Conservation (phyloP, 1,284 basidiomycete genomes). For the Xerocomus minutiporus region DNA sequence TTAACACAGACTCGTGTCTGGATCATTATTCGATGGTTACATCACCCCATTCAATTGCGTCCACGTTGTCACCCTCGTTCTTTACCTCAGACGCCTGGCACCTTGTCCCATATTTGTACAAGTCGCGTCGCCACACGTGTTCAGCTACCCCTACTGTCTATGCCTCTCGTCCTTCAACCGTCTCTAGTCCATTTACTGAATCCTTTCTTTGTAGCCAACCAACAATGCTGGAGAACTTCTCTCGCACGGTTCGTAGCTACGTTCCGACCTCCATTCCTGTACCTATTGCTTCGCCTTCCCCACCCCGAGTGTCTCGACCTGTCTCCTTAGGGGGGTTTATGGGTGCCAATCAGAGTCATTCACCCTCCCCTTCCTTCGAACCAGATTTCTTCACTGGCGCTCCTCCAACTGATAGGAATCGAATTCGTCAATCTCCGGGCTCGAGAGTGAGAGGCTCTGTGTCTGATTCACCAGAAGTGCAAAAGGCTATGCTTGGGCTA, state of each 20-base stretch:
- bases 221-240: conserved; percentile 47
- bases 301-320: conserved; percentile 47
- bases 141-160: no score
- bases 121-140: conserved; percentile 19
- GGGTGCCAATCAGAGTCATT: conserved; percentile 10
- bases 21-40: conserved; percentile 1
- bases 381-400: conserved; percentile 4
- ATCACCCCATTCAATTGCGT: background rate
- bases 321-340: conserved; percentile 46
- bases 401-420: conserved; percentile 8
- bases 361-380: conserved; percentile 7
- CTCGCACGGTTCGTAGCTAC: conserved; percentile 48
- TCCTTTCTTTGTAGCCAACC: conserved; percentile 36
- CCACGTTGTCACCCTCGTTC: conserved; percentile 20
- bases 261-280: conserved; percentile 50
- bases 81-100: background rate
- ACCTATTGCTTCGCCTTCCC: conserved; percentile 43
- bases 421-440: conserved; percentile 2
- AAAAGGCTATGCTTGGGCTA: conserved; percentile 6
- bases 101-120: conserved; percentile 14
- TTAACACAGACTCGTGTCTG: background rate
- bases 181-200: conserved; percentile 15
- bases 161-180: no score
- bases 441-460: conserved; percentile 5
- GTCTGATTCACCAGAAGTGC: conserved; percentile 7